Percentiles rank a stretch among this genome's conserved stretches.
phyloP scores from a whole-genome alignment of 306 rosid genomes.

The Bauhinia variegata region DNA sequence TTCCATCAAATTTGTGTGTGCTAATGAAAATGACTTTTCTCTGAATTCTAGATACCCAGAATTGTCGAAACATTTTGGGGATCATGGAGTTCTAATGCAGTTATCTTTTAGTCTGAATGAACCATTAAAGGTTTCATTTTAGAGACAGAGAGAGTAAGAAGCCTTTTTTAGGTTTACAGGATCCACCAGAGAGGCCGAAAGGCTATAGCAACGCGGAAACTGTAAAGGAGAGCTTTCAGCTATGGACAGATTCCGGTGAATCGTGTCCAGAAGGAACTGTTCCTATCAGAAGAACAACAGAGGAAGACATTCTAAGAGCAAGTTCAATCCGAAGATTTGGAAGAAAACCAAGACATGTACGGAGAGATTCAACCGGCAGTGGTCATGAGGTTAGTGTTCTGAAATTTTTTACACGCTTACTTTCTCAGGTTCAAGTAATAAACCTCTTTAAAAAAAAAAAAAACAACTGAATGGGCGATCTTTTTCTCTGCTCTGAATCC shows the following conservation, averaged over 20 bases:
- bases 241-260: slow-evolving; percentile 80
- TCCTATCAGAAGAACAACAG: slow-evolving; percentile 83
- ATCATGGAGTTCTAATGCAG: slow-evolving; percentile 15
- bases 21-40: slow-evolving; percentile 21
- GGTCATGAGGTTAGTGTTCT: slow-evolving; percentile 85
- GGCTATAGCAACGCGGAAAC: slow-evolving; percentile 46
- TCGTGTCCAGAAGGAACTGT: slow-evolving; percentile 86
- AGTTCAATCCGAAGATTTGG: slow-evolving; percentile 73
- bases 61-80: slow-evolving; percentile 31
- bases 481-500: not conserved
- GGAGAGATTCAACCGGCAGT: slow-evolving; percentile 80
- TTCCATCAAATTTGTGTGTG: not conserved
- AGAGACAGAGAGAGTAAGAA: slow-evolving; percentile 36
- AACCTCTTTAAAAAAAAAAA: not conserved
- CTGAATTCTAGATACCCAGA: slow-evolving; percentile 7
- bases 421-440: not conserved
- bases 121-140: slow-evolving; percentile 21
- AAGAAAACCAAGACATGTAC: slow-evolving; percentile 71
- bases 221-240: slow-evolving; percentile 57
- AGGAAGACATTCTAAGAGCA: slow-evolving; percentile 79
- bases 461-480: not conserved
- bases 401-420: not conserved
- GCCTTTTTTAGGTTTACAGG: slow-evolving; percentile 56
- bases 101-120: slow-evolving; percentile 24
- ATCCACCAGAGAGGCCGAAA: slow-evolving; percentile 85